Percentiles rank a stretch among this genome's conserved stretches.
phyloP scores from a whole-genome alignment of 352 stramenopile genomes.

The Globisporangium canariense region DNA sequence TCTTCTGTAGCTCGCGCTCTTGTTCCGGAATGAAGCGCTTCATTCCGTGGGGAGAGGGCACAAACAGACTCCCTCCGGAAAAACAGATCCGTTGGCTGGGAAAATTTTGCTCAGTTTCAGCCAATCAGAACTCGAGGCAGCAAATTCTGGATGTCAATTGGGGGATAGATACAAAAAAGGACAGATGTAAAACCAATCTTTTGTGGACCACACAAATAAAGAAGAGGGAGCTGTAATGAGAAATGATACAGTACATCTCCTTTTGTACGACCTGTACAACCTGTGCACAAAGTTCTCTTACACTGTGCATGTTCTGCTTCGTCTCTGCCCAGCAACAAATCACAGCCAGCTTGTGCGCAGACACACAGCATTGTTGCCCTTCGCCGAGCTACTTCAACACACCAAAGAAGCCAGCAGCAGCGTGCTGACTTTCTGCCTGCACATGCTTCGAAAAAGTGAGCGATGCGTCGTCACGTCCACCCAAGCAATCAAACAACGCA shows the following conservation, averaged over 20 bases:
- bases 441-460: constrained; percentile 6
- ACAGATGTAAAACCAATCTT: not conserved
- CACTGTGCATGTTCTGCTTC: not conserved
- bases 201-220: not conserved
- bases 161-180: not conserved
- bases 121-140: not conserved
- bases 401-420: not conserved
- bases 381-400: not conserved
- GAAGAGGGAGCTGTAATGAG: too few relatives aligned
- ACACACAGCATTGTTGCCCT: not conserved
- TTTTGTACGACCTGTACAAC: too few relatives aligned
- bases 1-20: not conserved
- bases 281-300: too few relatives aligned
- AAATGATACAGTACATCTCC: not conserved
- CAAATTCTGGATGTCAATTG: not conserved
- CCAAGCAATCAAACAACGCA: not conserved
- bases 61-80: not conserved
- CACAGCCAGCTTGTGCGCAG: not conserved
- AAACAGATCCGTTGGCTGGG: constrained; percentile 1
- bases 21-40: not conserved
- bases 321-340: not conserved
- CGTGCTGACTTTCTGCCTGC: constrained; percentile 1
- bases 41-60: not conserved
- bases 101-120: not conserved
- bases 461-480: not conserved